A percentile compares a stretch with the other conserved stretches of the same genome.
Conservation (phyloP, 192 early-diverging fungal species). For the Backusella parvicylindrica region DNA sequence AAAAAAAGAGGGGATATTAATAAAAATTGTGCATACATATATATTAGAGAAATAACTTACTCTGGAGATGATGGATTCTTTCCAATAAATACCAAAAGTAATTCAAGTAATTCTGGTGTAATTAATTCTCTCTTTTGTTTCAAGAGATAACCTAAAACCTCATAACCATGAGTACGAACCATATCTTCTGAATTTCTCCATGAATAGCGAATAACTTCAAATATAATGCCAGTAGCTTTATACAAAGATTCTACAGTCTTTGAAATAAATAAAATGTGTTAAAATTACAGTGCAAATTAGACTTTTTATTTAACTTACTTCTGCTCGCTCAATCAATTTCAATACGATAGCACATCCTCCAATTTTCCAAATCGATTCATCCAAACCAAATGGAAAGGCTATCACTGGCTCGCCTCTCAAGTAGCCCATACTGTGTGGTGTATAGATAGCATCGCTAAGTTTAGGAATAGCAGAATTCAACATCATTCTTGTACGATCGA, state of each 20-base stretch:
- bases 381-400: constrained; percentile 53
- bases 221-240: constrained; percentile 51
- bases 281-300: too few relatives aligned
- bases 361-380: constrained; percentile 69
- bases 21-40: not conserved
- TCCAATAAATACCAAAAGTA: constrained; percentile 60
- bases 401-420: constrained; percentile 53
- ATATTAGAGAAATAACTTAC: constrained; percentile 35
- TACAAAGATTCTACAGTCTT: constrained; percentile 47
- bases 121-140: constrained; percentile 63
- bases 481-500: constrained; percentile 18
- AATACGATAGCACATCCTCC: constrained; percentile 65
- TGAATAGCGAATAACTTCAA: constrained; percentile 56
- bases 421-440: constrained; percentile 36
- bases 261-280: too few relatives aligned
- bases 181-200: constrained; percentile 75
- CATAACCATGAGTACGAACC: constrained; percentile 65
- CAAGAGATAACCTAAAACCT: constrained; percentile 58
- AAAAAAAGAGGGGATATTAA: constrained; percentile 2
- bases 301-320: constrained; percentile 47
- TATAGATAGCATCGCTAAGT: constrained; percentile 44
- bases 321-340: constrained; percentile 54
- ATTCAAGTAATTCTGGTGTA: constrained; percentile 52
- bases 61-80: constrained; percentile 45
- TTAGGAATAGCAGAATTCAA: constrained; percentile 57